Base-by-base conservation (phyloP, 441 rosid species). In the Erodium chrysanthum region DNA sequence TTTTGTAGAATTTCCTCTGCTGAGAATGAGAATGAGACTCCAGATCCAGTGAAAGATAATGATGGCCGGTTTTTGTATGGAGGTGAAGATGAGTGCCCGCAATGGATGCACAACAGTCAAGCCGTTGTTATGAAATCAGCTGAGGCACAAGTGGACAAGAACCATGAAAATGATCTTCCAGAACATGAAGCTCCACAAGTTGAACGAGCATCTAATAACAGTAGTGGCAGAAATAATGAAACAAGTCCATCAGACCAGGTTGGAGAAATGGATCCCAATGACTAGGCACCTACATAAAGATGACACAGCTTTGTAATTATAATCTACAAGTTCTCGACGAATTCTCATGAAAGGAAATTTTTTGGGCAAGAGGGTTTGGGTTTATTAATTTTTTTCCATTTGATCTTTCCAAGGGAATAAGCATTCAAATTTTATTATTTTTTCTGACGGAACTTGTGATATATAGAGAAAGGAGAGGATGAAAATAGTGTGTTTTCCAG, bases 181-280 rank as follows among this genome's bases (percentile, higher is more conserved):
- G 98, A 93, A 64, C 81, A 85, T 66, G 88, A 86, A 63, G 79
- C 73, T 77, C 89, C 82, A 23, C 50, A 65, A 12, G 22, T 79
- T 59, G 96, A 88, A 66, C 86, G 81, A 74, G 80, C 85, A 70
- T 80, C 77, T 46, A 90, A 88, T 65, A 84, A 77, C 46, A 80
- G 67, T 15, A 80, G 66, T 60, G 72, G 71, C 44, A 83, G 80
- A 71, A 83, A 78, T 78, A 81, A 78, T 69, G 59, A 74, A 23
- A 78, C 79, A 64, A 77, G 78, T 15, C 74, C 80, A 4, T 79
- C 85, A 42, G 89, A 88, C 71, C 87, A 80, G 64, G 98, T 89
- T 66, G 93, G 87, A 22, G 98, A 90, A 68, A 90, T 92, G 97
- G 98, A 93, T 80, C 95, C 96, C 31, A 89, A 87, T 71, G 97